A percentile compares a stretch with the other conserved stretches of the same genome.
Evolutionary conservation across 768 basidiomycete species (phyloP).

Genomic region (Tulasnella sp.): DNA sequence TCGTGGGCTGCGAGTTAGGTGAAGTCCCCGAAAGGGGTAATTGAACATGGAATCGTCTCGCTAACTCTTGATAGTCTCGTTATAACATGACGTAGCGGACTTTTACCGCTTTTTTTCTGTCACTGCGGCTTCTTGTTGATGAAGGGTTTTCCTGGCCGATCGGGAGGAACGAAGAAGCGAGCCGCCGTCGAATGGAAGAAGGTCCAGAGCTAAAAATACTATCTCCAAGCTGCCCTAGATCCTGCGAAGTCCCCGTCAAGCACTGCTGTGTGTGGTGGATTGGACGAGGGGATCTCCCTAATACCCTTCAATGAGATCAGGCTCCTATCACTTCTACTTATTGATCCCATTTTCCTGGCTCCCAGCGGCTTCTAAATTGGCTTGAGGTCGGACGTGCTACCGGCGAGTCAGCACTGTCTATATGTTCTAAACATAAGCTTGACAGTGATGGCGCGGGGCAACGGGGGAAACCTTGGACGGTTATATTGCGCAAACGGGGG

Average conservation of each 20-base stretch:
- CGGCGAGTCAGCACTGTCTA: neutral
- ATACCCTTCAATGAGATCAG: too few species aligned
- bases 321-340: too few species aligned
- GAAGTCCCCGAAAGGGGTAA: too few species aligned
- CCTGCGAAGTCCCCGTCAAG: neutral
- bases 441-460: neutral
- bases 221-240: too few species aligned
- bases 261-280: neutral
- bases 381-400: too few species aligned
- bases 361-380: neutral
- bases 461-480: neutral
- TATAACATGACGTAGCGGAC: too few species aligned
- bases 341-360: too few species aligned
- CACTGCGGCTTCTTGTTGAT: too few species aligned
- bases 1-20: too few species aligned
- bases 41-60: too few species aligned
- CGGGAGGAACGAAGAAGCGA: neutral
- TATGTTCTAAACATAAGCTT: neutral
- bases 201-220: neutral
- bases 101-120: too few species aligned
- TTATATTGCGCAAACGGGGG: neutral
- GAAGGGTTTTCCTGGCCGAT: neutral
- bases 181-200: neutral
- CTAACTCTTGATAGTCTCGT: too few species aligned
- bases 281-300: neutral